Evolutionary conservation across 805 yeast genomes (phyloP), one percentile per base, ranked within the genome.

Genomic region (Candida nonsorbophila): DNA sequence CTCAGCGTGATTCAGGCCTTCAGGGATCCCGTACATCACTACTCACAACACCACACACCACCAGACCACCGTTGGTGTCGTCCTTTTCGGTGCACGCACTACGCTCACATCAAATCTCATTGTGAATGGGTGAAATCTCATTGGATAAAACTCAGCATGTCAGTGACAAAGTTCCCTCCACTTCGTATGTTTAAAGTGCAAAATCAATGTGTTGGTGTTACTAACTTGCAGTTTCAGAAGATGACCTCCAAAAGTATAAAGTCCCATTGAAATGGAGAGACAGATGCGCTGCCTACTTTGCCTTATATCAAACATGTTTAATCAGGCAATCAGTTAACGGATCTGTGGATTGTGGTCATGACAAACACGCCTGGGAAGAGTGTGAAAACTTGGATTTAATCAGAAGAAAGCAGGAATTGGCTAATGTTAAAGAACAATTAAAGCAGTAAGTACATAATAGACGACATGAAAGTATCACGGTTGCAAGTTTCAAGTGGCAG

Each of bases 191-290:
- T 37, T 14, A 7, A 16, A 7, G 2, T 11, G 9, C 6, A 4
- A 11, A 11, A 8, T 25, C 13, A 13, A n/a, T 8, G n/a, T 2
- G 10, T 12, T 13, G 16, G 19, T 26, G 13, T n/a, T 31, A 31
- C 30, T 31, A 31, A 20, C 24, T 27, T 8, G 1, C 41, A 80
- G 88, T 84, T 42, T 69, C 86, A 32, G 84, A 79, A 58, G 87
- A 84, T 50, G 94, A 84, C 51, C 79, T 84, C 80, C 85, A 82
- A 60, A 70, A 77, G 44, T 65, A 80, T 58, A 73, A 79, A 52
- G 78, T 84, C 33, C 95, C 94, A 14, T 62, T 85, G 38, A 75
- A 73, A 36, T 84, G 79, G 71, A 69, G 95, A 44, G 95, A 84
- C 54, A 74, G 94, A 57, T 84, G 95, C 58, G 92, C 94, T 7